Base-by-base conservation (phyloP, 2,329 filamentous ascomycete genomes). In the Anthostomella pinea region DNA sequence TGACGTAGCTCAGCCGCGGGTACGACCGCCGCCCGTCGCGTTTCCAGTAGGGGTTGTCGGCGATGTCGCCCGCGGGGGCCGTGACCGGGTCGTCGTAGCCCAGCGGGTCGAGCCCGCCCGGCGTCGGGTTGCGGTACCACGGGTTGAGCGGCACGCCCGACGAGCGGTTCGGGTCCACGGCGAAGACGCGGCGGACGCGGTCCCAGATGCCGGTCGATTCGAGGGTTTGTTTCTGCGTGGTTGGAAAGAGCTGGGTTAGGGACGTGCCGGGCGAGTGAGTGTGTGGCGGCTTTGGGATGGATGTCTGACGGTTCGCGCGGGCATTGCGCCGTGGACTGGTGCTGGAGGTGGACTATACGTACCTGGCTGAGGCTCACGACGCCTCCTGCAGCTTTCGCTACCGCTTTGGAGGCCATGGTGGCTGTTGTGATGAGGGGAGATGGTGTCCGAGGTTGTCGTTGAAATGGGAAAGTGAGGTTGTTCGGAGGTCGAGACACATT, bases 41-140 rank as follows among this genome's bases (percentile, higher is more conserved):
- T 75, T 95, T 94, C 88, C 89, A 98, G 72, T 96, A 95, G 23
- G 88, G 81, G 69, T 95, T 95, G 64, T 91, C 87, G 55, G 88
- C 88, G 54, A 95, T 82, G 62, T 95, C 88, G 51, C 77, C 87
- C 2, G 88, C 86, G n/a, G 88, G 88, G 0, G 84, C 41, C 10
- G 87, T 94, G 41, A 91, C 85, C 15, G 87, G 86, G 62, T 95
- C 88, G 62, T 86, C 79, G 70, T 91, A 93, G 41, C 65, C 65
- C 39, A 76, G 68, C 22, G 87, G 86, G 55, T 87, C 81, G 56
- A 79, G 70, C 50, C 70, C 73, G 49, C 85, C 88, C 8, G 85
- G 93, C 32, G 90, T 68, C 42, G 93, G 93, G 67, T 87, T 84
- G 54, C 93, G 90, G 77, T 79, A 96, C 71, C 90, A 83, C 25